A percentile compares a stretch with the other conserved stretches of the same genome.
Evolutionary conservation across 78 protist species (phyloP).

Genomic region (Tieghemostelium lacteum): DNA sequence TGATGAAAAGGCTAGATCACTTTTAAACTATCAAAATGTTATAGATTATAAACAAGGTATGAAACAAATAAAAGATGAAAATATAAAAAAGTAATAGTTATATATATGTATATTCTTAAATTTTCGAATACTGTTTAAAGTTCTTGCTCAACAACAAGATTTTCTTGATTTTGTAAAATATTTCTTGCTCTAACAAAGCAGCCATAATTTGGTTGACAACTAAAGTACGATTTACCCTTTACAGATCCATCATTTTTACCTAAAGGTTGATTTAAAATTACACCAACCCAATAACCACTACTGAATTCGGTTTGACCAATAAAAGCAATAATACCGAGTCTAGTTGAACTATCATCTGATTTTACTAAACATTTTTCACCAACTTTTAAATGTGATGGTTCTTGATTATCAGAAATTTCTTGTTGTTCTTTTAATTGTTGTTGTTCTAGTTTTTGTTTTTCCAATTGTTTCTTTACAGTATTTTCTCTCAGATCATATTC

Average conservation of each 20-base stretch:
- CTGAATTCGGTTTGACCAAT: slow-evolving; percentile 68
- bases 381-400: slow-evolving; percentile 21
- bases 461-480: slow-evolving; percentile 73
- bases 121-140: too few relatives aligned
- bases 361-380: slow-evolving; percentile 27
- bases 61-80: slow-evolving; percentile 48
- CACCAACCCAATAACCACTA: slow-evolving; percentile 87
- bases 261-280: slow-evolving; percentile 87
- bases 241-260: slow-evolving; percentile 92
- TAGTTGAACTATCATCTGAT: slow-evolving; percentile 7
- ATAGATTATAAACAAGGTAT: slow-evolving; percentile 39
- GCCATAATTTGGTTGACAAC: slow-evolving; percentile 79
- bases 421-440: slow-evolving; percentile 4
- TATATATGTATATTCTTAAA: too few relatives aligned
- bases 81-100: too few relatives aligned
- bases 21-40: slow-evolving; percentile 7
- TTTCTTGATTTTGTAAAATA: too few relatives aligned
- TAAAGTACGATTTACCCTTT: slow-evolving; percentile 81
- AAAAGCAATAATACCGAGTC: slow-evolving; percentile 83
- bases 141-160: too few relatives aligned
- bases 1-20: slow-evolving; percentile 33
- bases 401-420: slow-evolving; percentile 11
- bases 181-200: slow-evolving; percentile 64
- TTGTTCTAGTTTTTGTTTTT: slow-evolving; percentile 11
- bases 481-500: slow-evolving; percentile 86